phyloP scores from a whole-genome alignment of 108 stramenopile genomes.

The Nitzschia putrida region DNA sequence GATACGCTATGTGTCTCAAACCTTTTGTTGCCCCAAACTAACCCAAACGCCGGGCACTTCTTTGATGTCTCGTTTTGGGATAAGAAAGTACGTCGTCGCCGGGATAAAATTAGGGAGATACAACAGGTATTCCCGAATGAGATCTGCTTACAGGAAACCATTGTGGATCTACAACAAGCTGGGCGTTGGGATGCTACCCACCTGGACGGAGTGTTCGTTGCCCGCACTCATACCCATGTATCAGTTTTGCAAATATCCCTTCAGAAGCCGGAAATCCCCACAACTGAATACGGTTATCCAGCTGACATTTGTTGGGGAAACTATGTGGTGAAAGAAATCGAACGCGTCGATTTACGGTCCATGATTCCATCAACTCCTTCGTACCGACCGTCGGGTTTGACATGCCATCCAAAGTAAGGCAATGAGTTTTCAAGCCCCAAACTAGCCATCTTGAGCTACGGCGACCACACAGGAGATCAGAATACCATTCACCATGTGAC shows the following conservation, averaged over 20 bases:
- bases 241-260: constrained; percentile 29
- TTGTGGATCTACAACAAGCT: constrained; percentile 64
- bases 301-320: constrained; percentile 31
- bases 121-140: constrained; percentile 7
- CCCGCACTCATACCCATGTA: constrained; percentile 51
- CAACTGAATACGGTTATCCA: not conserved
- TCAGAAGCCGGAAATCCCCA: constrained; percentile 5
- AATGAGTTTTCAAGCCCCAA: constrained; percentile 40
- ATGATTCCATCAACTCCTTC: constrained; percentile 32
- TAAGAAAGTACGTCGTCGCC: not conserved
- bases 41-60: constrained; percentile 18
- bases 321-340: constrained; percentile 43
- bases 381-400: constrained; percentile 48
- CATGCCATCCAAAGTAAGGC: constrained; percentile 64
- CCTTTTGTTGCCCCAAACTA: constrained; percentile 39
- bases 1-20: constrained; percentile 55
- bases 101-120: not conserved
- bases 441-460: constrained; percentile 51
- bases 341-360: constrained; percentile 61
- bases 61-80: constrained; percentile 5
- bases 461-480: constrained; percentile 4
- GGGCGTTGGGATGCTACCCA: constrained; percentile 35
- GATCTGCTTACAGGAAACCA: constrained; percentile 57
- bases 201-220: constrained; percentile 23
- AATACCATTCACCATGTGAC: constrained; percentile 37